These are phyloP conservation scores for Wickerhamomyces mucosus DNA, from an alignment of 805 yeast species.

Conservation along the genomic window DNA sequence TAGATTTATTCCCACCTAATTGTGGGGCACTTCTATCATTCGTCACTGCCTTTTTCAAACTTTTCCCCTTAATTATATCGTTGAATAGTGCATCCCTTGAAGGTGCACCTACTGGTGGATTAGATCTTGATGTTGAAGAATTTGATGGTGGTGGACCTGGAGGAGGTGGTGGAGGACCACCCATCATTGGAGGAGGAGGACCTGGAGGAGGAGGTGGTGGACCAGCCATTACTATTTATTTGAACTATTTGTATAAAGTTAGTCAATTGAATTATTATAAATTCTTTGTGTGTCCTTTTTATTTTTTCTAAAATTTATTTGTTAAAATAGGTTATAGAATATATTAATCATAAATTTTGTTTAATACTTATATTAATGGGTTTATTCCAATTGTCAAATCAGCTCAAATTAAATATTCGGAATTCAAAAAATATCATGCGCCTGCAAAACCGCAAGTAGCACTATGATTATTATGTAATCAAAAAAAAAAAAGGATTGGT, in stretches of 20 bases:
- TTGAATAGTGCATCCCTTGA: conserved; percentile 57
- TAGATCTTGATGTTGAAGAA: conserved; percentile 40
- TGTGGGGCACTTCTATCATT: conserved; percentile 57
- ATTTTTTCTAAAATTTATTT: too few species aligned
- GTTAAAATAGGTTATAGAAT: too few species aligned
- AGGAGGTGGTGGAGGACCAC: conserved; percentile 44
- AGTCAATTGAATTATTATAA: neutral
- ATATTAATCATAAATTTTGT: too few species aligned
- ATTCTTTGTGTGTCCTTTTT: neutral
- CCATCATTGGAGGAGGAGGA: conserved; percentile 45
- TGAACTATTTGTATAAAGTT: neutral
- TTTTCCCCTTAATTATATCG: conserved; percentile 68
- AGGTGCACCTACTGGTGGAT: conserved; percentile 23
- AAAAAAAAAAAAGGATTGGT: too few species aligned
- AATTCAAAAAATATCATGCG: too few species aligned
- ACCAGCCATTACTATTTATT: neutral
- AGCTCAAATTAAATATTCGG: too few species aligned
- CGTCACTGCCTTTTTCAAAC: conserved; percentile 54
- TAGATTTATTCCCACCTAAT: conserved; percentile 26
- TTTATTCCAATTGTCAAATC: too few species aligned
- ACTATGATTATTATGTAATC: too few species aligned
- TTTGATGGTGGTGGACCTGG: conserved; percentile 43
- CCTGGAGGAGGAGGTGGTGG: conserved; percentile 52
- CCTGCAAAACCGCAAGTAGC: too few species aligned
- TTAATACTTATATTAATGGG: too few species aligned